These are phyloP conservation scores for Yamadazyma pseudoaaseri DNA, from an alignment of 1,139 yeast genomes.

Conservation along the genomic window DNA sequence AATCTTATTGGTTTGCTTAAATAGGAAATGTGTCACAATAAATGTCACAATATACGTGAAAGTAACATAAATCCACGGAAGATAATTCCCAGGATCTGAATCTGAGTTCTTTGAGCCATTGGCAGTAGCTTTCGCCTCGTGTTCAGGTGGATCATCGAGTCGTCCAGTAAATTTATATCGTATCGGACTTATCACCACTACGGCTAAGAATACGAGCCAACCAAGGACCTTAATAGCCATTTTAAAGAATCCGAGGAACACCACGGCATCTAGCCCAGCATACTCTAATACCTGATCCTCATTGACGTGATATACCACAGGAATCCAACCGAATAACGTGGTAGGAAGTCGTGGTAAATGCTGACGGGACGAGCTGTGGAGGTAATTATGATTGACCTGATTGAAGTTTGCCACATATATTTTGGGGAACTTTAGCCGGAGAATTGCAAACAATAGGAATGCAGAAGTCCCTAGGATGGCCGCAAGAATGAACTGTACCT, in stretches of 20 bases:
- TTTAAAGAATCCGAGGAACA: conserved; percentile 75
- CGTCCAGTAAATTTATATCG: conserved; percentile 69
- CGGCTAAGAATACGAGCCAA: conserved; percentile 59
- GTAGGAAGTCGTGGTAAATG: conserved; percentile 36
- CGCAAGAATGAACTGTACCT: conserved; percentile 62
- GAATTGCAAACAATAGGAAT: conserved; percentile 58
- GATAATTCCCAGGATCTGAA: conserved; percentile 15
- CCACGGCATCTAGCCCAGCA: conserved; percentile 94
- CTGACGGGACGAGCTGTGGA: conserved; percentile 45
- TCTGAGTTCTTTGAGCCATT: conserved; percentile 11
- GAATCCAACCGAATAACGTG: conserved; percentile 78
- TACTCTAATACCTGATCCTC: conserved; percentile 81
- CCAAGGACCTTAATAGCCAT: conserved; percentile 68
- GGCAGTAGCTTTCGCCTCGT: conserved; percentile 13
- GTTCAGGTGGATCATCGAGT: conserved; percentile 50
- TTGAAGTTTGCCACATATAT: conserved; percentile 63
- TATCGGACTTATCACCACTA: conserved; percentile 69
- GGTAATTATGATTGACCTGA: conserved; percentile 37
- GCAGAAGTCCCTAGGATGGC: conserved; percentile 62
- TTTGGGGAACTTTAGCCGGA: conserved; percentile 66
- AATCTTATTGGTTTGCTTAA: conserved; percentile 36
- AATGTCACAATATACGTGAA: conserved; percentile 44
- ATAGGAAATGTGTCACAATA: conserved; percentile 32
- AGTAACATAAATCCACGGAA: conserved; percentile 40
- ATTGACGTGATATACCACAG: conserved; percentile 57